A percentile compares a stretch with the other conserved stretches of the same genome.
Evolutionary conservation across 2,329 filamentous ascomycete species (phyloP).

Genomic region (Calonectria fujianensis): DNA sequence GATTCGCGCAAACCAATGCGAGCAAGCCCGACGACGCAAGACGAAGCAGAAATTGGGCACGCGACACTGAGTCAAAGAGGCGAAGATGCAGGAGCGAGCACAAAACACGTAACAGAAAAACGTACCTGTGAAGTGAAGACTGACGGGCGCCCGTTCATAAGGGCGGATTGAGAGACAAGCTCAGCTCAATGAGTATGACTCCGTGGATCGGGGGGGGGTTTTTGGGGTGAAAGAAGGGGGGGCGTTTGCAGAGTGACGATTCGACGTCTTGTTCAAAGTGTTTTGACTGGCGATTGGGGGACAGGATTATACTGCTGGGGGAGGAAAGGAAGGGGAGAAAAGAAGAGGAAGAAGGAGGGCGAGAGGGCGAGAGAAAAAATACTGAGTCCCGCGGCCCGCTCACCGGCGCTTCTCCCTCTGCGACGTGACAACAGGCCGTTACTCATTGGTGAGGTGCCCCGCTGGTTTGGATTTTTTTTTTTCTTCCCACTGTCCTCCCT

Average conservation of each 20-base stretch:
- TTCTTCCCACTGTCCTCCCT: neutral
- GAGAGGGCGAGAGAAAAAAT: constrained; percentile 43
- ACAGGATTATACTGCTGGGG: constrained; percentile 29
- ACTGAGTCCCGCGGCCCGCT: constrained; percentile 39
- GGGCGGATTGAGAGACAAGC: constrained; percentile 72
- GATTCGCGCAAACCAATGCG: constrained; percentile 20
- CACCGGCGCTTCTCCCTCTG: constrained; percentile 22
- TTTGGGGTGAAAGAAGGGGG: constrained; percentile 1
- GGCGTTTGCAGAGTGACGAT: constrained; percentile 30
- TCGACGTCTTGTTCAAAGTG: constrained; percentile 35
- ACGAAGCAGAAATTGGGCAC: constrained; percentile 31
- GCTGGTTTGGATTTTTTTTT: constrained; percentile 37
- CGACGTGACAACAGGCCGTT: constrained; percentile 50
- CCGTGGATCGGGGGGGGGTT: constrained; percentile 37
- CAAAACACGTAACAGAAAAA: constrained; percentile 14
- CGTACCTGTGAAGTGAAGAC: constrained; percentile 90
- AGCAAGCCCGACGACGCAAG: constrained; percentile 18
- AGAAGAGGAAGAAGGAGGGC: constrained; percentile 19
- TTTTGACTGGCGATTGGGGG: constrained; percentile 21
- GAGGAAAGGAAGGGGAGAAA: constrained; percentile 43
- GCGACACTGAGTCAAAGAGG: neutral
- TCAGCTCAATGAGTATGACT: constrained; percentile 56
- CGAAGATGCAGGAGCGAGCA: constrained; percentile 8
- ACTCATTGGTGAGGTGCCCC: constrained; percentile 52
- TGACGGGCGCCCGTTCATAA: constrained; percentile 91